Percentiles rank a stretch among this genome's conserved stretches.
These are phyloP conservation scores for Ogataea nakhonphanomensis DNA, from an alignment of 805 yeast species.

Conservation along the genomic window DNA sequence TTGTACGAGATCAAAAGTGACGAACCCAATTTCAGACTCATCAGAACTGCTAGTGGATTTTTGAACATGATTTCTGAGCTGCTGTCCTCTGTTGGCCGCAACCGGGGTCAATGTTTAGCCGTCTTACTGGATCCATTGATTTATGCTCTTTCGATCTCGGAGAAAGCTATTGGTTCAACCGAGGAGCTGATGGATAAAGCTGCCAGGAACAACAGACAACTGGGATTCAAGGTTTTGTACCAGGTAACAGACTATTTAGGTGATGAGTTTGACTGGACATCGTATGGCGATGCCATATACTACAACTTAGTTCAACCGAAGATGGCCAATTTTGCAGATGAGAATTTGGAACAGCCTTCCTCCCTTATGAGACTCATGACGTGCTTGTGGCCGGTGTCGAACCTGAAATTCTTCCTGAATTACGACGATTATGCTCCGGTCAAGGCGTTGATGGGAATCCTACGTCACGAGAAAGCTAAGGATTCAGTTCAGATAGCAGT, in stretches of 20 bases:
- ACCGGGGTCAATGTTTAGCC: constrained; percentile 45
- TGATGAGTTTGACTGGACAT: constrained; percentile 52
- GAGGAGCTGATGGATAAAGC: constrained; percentile 36
- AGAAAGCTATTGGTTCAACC: constrained; percentile 34
- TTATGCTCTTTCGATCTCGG: constrained; percentile 53
- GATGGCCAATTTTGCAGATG: constrained; percentile 62
- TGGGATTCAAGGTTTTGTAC: constrained; percentile 62
- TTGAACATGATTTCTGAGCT: constrained; percentile 57
- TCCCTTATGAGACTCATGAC: constrained; percentile 65
- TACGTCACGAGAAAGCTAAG: constrained; percentile 57
- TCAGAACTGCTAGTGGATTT: constrained; percentile 62
- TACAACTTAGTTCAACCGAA: constrained; percentile 58
- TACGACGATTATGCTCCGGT: constrained; percentile 55
- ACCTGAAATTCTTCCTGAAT: constrained; percentile 49
- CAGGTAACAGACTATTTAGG: constrained; percentile 54
- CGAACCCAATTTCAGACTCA: constrained; percentile 28
- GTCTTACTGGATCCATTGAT: constrained; percentile 55
- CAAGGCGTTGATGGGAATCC: constrained; percentile 50
- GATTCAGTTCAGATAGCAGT: constrained; percentile 58
- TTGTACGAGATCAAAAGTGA: constrained; percentile 32
- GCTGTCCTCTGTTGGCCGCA: constrained; percentile 55
- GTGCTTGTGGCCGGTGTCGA: constrained; percentile 49
- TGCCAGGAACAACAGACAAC: constrained; percentile 59
- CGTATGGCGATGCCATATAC: constrained; percentile 49
- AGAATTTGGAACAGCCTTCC: constrained; percentile 81